These are phyloP conservation scores for Mortierella sp. DNA, from an alignment of 371 early-diverging fungal species.

Conservation along the genomic window DNA sequence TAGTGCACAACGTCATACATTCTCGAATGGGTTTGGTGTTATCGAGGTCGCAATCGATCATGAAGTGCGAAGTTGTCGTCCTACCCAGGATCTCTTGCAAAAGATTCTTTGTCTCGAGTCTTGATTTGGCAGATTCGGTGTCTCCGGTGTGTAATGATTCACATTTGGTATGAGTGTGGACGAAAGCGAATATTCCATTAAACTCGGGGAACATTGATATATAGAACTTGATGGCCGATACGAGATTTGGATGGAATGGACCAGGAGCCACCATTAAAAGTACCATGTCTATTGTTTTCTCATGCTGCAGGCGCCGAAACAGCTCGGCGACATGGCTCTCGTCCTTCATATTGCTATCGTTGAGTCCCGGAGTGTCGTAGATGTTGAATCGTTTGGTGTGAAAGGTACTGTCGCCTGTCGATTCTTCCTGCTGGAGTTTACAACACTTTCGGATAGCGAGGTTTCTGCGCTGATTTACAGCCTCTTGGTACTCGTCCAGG, in stretches of 20 bases:
- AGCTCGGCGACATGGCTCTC: background rate
- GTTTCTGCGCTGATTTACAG: background rate
- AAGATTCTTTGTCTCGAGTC: background rate
- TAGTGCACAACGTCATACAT: background rate
- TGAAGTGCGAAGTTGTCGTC: conserved; percentile 1
- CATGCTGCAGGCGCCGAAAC: background rate
- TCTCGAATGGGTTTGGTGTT: background rate
- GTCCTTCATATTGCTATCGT: background rate
- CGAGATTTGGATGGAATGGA: background rate
- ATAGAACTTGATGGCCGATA: conserved; percentile 2
- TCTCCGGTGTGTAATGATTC: background rate
- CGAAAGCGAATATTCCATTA: background rate
- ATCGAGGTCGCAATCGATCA: background rate
- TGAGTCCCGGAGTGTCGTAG: background rate
- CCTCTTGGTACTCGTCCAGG: conserved; percentile 1
- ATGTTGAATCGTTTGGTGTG: background rate
- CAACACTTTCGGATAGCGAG: background rate
- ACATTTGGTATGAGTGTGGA: background rate
- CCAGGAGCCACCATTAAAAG: conserved; percentile 1
- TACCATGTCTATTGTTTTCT: conserved; percentile 2
- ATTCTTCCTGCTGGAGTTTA: background rate
- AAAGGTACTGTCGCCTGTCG: background rate
- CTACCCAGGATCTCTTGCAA: background rate
- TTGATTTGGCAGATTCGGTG: background rate
- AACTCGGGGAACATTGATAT: conserved; percentile 1